Evolutionary conservation across 805 yeast genomes (phyloP), one percentile per base, ranked within the genome.

Genomic region (Zygosaccharomyces bisporus): DNA sequence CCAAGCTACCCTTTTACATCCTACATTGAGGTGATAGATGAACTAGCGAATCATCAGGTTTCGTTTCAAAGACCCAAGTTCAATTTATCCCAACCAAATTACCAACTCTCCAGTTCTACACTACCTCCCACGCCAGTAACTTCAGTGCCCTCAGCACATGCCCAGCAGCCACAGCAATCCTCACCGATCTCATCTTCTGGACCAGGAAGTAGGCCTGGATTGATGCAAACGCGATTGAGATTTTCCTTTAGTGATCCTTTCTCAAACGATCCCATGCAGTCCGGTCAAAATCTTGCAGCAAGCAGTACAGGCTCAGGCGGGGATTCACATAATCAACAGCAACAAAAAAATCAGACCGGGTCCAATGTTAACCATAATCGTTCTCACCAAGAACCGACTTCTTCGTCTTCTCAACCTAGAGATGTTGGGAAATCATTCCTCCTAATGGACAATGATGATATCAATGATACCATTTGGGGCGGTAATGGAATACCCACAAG

Each of bases 191-290:
- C 53, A 38, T 44, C 55, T 47, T 69, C 70, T 24, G 55, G 58
- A 24, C 63, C 61, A 47, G 70, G 63, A 46, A 76, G 77, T 57
- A 70, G 83, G 55, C 78, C 80, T 40, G 72, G 80, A 13, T 61
- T 77, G 38, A 78, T 79, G 29, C 69, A 72, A 44, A 83, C 79
- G 57, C 67, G 86, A 52, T 80, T 86, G n/a, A 71, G 87, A 53
- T 81, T 83, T 55, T 69, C 83, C 30, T 83, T 83, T 58, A 75
- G 81, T 52, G 88, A 82, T 57, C 86, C 87, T 7, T 75, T 76
- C 54, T 63, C 58, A n/a, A 57, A 54, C 25, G 70, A 67, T 17
- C 33, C 56, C 13, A 27, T 27, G 31, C 31, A 27, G n/a, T n/a
- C 31, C 4, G 31, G 31, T 4, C 31, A 27, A 27, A 13, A 27